Conservation (phyloP, 108 stramenopile species). For the Cyclotella choctawhatcheeana region DNA sequence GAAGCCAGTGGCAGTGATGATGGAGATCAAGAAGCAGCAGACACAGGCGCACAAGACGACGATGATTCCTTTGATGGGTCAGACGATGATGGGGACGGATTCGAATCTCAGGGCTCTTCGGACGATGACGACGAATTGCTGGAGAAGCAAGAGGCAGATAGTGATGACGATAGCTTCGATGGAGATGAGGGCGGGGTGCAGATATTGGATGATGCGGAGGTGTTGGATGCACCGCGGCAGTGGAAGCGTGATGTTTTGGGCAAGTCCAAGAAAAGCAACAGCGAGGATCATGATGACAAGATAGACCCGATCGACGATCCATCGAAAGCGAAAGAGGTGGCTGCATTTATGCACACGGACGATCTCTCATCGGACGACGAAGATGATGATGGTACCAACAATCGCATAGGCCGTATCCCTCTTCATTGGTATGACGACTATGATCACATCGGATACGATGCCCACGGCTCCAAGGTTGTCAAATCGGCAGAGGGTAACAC, state of each 20-base stretch:
- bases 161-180: slow-evolving; percentile 52
- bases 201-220: slow-evolving; percentile 61
- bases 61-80: slow-evolving; percentile 51
- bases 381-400: slow-evolving; percentile 80
- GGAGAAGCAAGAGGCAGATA: slow-evolving; percentile 64
- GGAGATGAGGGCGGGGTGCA: slow-evolving; percentile 72
- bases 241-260: slow-evolving; percentile 43
- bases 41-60: no score
- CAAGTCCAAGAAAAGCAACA: slow-evolving; percentile 18
- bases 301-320: slow-evolving; percentile 1
- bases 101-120: slow-evolving; percentile 89
- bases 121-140: slow-evolving; percentile 82
- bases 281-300: slow-evolving; percentile 7
- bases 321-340: slow-evolving; percentile 3
- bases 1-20: slow-evolving; percentile 9
- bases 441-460: slow-evolving; percentile 97
- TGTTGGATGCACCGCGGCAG: slow-evolving; percentile 29
- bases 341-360: slow-evolving; percentile 87
- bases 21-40: no score
- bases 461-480: slow-evolving; percentile 84
- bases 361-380: slow-evolving; percentile 98
- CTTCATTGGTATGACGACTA: slow-evolving; percentile 98
- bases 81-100: no score
- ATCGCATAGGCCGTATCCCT: slow-evolving; percentile 97
- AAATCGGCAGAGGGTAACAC: slow-evolving; percentile 70